A percentile compares a stretch with the other conserved stretches of the same genome.
phyloP scores from a whole-genome alignment of 257 asterid genomes.

The Oldenlandia corymbosa region DNA sequence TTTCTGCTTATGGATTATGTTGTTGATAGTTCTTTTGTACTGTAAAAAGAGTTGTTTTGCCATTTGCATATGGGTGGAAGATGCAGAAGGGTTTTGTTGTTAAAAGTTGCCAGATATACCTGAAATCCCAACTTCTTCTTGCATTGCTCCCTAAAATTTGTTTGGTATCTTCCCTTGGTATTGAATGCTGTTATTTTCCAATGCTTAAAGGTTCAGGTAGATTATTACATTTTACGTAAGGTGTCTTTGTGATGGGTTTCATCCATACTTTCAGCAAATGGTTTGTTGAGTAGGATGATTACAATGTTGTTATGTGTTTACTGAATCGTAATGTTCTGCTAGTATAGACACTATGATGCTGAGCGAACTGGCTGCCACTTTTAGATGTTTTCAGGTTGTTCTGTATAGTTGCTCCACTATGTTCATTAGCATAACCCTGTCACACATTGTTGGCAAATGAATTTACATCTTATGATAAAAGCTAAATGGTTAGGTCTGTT shows the following conservation, averaged over 20 bases:
- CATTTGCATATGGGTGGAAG: background rate
- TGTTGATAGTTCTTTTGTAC: constrained; percentile 1
- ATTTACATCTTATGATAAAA: background rate
- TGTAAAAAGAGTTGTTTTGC: background rate
- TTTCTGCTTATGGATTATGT: background rate
- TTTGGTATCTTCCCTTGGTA: background rate
- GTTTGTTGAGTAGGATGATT: no score
- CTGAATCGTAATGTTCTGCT: background rate
- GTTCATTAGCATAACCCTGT: background rate
- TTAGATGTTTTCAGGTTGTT: background rate
- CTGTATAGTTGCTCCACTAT: background rate
- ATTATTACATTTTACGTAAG: no score
- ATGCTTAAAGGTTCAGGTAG: no score
- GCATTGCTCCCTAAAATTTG: background rate
- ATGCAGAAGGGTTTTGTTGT: constrained; percentile 1
- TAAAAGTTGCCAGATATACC: background rate
- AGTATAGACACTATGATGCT: background rate
- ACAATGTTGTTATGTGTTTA: background rate
- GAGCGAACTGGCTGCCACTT: background rate
- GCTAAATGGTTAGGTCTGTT: background rate
- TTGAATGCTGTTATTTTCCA: background rate
- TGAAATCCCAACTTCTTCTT: background rate
- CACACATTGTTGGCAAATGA: background rate
- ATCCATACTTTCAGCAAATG: background rate
- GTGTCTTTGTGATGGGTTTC: constrained; percentile 3